Evolutionary conservation across 2,329 filamentous ascomycete species (phyloP), one percentile per base, ranked within the genome.

Genomic region (Lachnellula willkommii): DNA sequence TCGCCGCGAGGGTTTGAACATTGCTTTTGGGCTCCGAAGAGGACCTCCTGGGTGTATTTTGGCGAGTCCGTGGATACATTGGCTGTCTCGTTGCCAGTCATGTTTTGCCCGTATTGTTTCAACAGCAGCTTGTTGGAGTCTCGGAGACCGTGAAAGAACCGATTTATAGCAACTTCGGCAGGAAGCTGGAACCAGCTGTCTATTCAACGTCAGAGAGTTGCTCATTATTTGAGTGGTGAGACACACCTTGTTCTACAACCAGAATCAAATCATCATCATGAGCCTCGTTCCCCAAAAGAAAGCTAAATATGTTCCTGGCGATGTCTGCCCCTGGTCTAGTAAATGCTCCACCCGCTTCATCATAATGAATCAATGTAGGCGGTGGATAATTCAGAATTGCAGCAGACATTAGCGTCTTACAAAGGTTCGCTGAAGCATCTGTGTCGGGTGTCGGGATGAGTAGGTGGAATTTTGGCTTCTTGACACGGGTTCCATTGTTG

Each of bases 301-400:
- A 77, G 68, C 66, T 78, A 74, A 59, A 56, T 2, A 53, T 61
- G 8, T 56, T 53, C 28, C 54, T 59, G 15, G 62, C 37, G 5
- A 51, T 40, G 43, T 60, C 59, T 11, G 52, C 20, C 9, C 54
- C 53, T 7, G 53, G 50, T 5, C 42, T 45, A 5, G 52, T 35
- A 24, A 51, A 45, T 5, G 26, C 14, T 6, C 56, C 53, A 24
- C 40, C 50, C 2, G 50, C 50, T 12, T 45, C 63, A 56, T 65
- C 69, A 47, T 63, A 70, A 63, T 77, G 77, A 47, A 83, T 71
- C 32, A 82, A 65, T 1, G 78, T 81, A 6, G 81, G 79, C 14
- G 80, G 77, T 9, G 82, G 82, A 53, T 83, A 85, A 57, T 79
- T 75, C 40, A 83, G 70, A n/a, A 83, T 73, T 68, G 81, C 80